Base-by-base conservation (phyloP, 2,329 filamentous ascomycete genomes). In the Ascochyta clinopodiicola region DNA sequence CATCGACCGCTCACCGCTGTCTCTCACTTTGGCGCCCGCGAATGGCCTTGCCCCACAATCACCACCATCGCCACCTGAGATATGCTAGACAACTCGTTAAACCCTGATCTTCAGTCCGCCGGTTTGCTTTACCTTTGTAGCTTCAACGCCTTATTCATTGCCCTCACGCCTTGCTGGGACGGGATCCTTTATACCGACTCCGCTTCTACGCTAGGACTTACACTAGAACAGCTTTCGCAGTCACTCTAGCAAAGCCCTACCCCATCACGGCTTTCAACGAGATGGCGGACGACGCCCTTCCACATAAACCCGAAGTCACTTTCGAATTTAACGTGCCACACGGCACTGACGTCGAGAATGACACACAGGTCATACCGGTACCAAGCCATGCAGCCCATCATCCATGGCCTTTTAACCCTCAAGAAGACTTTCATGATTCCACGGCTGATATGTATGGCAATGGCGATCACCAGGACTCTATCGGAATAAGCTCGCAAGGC, bases 321-420 rank as follows among this genome's bases (percentile, higher is more conserved):
- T 55, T 64, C 29, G 60, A 62, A 10, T 59, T 59, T 15, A 49
- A 55, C 15, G 54, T 66, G n/a, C 56, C 58, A 2, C 54, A 60
- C 17, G 56, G 45, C 2, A 31, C 51, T 3, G 53, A 61, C 6
- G 32, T 15, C 7, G 48, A 56, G 10, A 32, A 49, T 10, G 32
- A 51, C 35, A 9, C 12, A 8, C 37, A 13, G 22, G 17, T 0
- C 8, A n/a, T 7, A 35, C 10, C 25, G 6, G 31, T 34, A 7
- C 31, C 10, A n/a, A 34, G 3, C 2, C 4, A 6, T 34, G 31
- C 13, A 15, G 13, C 31, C 12, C 7, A 34, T n/a, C 5, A 4
- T n/a, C 5, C 31, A 34, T n/a, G 31, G 31, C 12, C 31, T 34
- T 34, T 34, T 6, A 13, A n/a, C 31, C 13, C 10, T 15, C 31